Evolutionary conservation across 805 yeast species (phyloP).

Genomic region (Teunomyces aglyptinius): DNA sequence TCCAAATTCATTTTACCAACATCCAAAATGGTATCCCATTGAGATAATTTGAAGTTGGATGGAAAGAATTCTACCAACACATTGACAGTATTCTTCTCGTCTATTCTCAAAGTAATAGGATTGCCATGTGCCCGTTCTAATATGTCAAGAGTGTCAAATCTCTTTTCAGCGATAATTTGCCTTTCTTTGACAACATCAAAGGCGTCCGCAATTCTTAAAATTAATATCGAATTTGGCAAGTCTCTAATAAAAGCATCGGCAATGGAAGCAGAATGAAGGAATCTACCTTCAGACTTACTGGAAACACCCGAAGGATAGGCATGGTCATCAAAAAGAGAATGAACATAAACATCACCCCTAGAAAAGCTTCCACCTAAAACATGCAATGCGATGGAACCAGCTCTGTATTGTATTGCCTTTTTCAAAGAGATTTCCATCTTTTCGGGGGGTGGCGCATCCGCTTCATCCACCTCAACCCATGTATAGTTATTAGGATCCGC

Average conservation of each 20-base stretch:
- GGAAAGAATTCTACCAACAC: slow-evolving; percentile 64
- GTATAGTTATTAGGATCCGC: slow-evolving; percentile 63
- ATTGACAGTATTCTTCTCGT: slow-evolving; percentile 35
- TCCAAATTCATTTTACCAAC: slow-evolving; percentile 63
- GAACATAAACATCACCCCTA: slow-evolving; percentile 51
- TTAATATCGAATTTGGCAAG: slow-evolving; percentile 55
- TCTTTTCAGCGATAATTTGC: slow-evolving; percentile 52
- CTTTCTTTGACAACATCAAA: slow-evolving; percentile 45
- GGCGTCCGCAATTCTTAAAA: slow-evolving; percentile 57
- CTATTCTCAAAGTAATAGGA: slow-evolving; percentile 47
- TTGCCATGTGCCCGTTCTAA: slow-evolving; percentile 46
- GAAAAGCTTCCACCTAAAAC: slow-evolving; percentile 49
- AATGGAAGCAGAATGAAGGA: slow-evolving; percentile 41
- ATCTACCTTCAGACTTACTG: slow-evolving; percentile 46
- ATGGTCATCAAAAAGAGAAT: slow-evolving; percentile 63
- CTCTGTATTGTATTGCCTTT: slow-evolving; percentile 51
- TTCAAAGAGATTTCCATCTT: slow-evolving; percentile 49
- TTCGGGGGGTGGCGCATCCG: slow-evolving; percentile 34
- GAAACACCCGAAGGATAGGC: slow-evolving; percentile 58
- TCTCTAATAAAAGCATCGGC: slow-evolving; percentile 71
- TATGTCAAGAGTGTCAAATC: slow-evolving; percentile 52
- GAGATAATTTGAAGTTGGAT: slow-evolving; percentile 49
- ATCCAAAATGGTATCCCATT: slow-evolving; percentile 62
- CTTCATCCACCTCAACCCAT: slow-evolving; percentile 51
- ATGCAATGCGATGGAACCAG: slow-evolving; percentile 63